Evolutionary conservation across 177 flowering plant genomes (phyloP).

Genomic region (Vitis hybrid): DNA sequence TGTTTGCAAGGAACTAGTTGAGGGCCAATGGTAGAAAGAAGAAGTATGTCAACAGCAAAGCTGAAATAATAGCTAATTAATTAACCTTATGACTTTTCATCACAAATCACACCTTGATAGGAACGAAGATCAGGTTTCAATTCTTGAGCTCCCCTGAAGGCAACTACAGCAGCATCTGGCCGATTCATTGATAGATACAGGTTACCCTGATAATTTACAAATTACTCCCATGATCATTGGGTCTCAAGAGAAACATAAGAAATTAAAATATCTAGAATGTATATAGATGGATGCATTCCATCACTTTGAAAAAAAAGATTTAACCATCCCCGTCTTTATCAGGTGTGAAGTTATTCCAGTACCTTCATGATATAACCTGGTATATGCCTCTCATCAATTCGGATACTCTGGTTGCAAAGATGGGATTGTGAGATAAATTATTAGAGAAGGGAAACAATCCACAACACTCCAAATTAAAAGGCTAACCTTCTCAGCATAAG

Average conservation of each 20-base stretch:
- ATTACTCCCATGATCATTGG: slow-evolving; percentile 2
- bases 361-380: slow-evolving; percentile 94
- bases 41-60: slow-evolving; percentile 5
- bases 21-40: slow-evolving; percentile 1
- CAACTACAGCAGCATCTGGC: slow-evolving; percentile 80
- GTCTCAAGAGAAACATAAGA: not conserved
- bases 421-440: not conserved
- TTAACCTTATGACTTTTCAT: not conserved
- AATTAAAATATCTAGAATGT: not conserved
- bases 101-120: slow-evolving; percentile 70
- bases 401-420: slow-evolving; percentile 63
- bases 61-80: not conserved
- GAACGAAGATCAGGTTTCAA: slow-evolving; percentile 96
- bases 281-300: too few species aligned
- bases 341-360: slow-evolving; percentile 13
- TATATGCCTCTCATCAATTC: slow-evolving; percentile 84
- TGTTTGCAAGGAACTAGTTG: not conserved
- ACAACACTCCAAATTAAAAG: slow-evolving; percentile 8
- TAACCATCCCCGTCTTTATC: not conserved
- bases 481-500: slow-evolving; percentile 89
- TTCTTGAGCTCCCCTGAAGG: slow-evolving; percentile 90
- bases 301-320: too few species aligned
- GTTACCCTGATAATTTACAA: slow-evolving; percentile 61
- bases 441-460: not conserved
- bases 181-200: slow-evolving; percentile 67